Evolutionary conservation across 208 protist genomes (phyloP).

Genomic region (Trichomonas vaginalis): DNA sequence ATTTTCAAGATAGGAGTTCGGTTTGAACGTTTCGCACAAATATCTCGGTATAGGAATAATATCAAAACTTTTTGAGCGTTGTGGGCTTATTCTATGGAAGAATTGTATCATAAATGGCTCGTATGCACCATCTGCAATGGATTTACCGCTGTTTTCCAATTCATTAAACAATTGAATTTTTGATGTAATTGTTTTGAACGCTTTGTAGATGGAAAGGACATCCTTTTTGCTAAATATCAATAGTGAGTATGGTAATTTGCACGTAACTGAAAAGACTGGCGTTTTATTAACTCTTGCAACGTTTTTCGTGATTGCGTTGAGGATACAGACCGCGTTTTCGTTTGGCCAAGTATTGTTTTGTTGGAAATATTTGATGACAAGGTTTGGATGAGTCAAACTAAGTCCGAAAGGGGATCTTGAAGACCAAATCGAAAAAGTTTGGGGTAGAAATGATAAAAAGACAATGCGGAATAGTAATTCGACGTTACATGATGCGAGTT

Average conservation of each 20-base stretch:
- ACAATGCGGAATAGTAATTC: background rate
- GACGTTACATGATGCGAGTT: background rate
- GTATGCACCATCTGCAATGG: background rate
- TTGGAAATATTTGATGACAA: background rate
- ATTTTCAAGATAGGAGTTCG: background rate
- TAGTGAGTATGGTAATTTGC: background rate
- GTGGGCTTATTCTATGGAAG: background rate
- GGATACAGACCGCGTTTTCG: background rate
- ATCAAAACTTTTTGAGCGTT: background rate
- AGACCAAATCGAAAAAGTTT: background rate
- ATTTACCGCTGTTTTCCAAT: background rate
- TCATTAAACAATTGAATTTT: background rate
- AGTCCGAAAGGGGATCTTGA: background rate
- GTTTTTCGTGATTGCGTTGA: background rate
- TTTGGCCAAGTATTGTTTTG: background rate
- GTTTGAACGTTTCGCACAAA: background rate
- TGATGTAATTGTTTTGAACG: background rate
- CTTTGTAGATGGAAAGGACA: background rate
- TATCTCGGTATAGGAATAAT: background rate
- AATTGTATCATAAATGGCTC: background rate
- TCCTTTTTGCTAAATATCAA: background rate
- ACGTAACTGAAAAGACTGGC: background rate
- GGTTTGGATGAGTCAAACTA: background rate
- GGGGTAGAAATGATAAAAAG: background rate
- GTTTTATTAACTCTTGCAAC: background rate